phyloP scores from a whole-genome alignment of 2,329 filamentous ascomycete species.

The Dothideomycetes sp. region DNA sequence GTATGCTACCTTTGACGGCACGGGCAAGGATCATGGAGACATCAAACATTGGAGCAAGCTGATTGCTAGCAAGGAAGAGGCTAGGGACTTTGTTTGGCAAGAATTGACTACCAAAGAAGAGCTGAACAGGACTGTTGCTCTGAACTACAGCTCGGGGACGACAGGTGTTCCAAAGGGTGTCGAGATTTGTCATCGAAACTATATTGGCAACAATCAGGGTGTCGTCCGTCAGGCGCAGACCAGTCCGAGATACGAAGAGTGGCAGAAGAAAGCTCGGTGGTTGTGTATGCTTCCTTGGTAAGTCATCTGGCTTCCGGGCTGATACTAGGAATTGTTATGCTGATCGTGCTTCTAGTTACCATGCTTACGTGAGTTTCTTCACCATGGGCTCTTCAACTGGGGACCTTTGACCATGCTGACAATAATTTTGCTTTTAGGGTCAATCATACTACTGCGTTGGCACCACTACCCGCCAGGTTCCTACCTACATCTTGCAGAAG shows the following conservation, averaged over 20 bases:
- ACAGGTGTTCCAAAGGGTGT: constrained; percentile 64
- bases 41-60: constrained; percentile 57
- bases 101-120: constrained; percentile 43
- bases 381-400: no score
- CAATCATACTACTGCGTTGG: constrained; percentile 63
- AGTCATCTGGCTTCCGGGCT: neutral
- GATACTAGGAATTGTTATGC: neutral
- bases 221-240: constrained; percentile 42
- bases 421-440: no score
- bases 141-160: constrained; percentile 74
- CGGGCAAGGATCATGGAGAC: constrained; percentile 25
- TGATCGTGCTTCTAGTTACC: constrained; percentile 31
- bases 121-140: constrained; percentile 48
- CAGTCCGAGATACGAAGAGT: constrained; percentile 41
- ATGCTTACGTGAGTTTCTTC: no score
- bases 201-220: constrained; percentile 60
- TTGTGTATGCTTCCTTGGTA: constrained; percentile 62
- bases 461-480: constrained; percentile 46
- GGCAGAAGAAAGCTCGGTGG: constrained; percentile 33
- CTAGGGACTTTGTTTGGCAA: constrained; percentile 54
- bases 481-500: constrained; percentile 67
- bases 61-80: constrained; percentile 43
- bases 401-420: no score
- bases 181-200: constrained; percentile 68
- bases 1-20: constrained; percentile 35